Evolutionary conservation across 805 yeast species (phyloP), one percentile per base, ranked within the genome.

Genomic region (Phaffomyces thermotolerans): DNA sequence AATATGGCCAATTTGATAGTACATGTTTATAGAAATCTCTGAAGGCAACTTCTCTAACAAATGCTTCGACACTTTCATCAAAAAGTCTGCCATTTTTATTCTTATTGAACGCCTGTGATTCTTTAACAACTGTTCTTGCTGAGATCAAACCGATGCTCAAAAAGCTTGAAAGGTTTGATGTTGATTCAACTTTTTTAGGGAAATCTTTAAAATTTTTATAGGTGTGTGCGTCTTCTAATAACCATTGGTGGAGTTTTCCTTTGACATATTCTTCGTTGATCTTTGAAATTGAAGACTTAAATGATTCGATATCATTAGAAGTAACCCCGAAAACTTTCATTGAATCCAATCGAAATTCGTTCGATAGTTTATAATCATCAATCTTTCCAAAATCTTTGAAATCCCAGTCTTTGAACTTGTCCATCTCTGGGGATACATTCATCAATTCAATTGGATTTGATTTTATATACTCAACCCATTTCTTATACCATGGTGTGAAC

Each of bases 41-140:
- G 76, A 79, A 78, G 1, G 81, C 76, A 9, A 78, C 63, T 52
- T 78, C 80, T 32, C 79, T 66, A 25, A 75, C 63, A 62, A 73
- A 77, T 36, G 68, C 69, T 20, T 66, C 63, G 15, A 63, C 52
- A 5, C 75, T 70, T 6, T 53, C 49, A 36, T 65, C 63, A 18
- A 66, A 34, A 53, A 51, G 38, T 57, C 44, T 41, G 51, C 51
- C 40, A 50, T 58, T 31, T 54, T 50, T 6, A 6, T 27, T 27
- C 10, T 18, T n/a, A 27, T 27, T 36, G 33, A 25, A 27, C 30
- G 56, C 47, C 52, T 62, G 44, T 43, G 57, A 35, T 60, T 59
- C n/a, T 46, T 57, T 57, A 30, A 22, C 18, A 12, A 73, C 59
- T 4, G 64, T 52, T 29, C 77, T 54, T 2, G 75, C 57, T 6